These are phyloP conservation scores for Prillingera fragicola DNA, from an alignment of 1,284 basidiomycete genomes.

Conservation along the genomic window DNA sequence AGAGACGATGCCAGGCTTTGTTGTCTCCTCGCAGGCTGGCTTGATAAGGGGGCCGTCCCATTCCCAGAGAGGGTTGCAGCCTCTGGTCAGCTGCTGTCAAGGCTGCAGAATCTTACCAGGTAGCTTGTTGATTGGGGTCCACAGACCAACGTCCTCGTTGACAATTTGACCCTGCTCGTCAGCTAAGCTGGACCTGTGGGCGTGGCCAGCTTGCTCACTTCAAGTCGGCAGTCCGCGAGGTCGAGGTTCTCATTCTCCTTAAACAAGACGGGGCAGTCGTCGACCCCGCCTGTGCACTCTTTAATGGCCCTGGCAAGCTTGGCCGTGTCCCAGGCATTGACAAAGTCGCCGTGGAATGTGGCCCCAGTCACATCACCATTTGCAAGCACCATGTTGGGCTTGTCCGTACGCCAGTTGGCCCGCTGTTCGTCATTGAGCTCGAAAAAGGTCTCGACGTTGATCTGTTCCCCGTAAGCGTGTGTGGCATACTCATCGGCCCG, in stretches of 20 bases:
- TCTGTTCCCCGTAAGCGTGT: no score
- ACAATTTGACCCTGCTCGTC: conserved; percentile 12
- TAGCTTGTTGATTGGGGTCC: conserved; percentile 4
- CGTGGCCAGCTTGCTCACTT: neutral
- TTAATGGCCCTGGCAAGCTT: conserved; percentile 43
- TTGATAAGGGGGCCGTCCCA: conserved; percentile 6
- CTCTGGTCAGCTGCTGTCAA: no score
- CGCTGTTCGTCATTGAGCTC: conserved; percentile 1
- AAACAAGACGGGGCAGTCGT: no score
- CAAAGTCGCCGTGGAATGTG: conserved; percentile 47
- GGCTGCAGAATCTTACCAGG: no score
- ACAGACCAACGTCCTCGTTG: conserved; percentile 10
- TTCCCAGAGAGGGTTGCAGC: conserved; percentile 17
- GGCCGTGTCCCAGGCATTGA: conserved; percentile 45
- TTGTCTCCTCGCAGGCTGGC: no score
- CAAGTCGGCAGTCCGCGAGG: no score
- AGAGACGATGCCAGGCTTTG: no score
- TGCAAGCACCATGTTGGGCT: conserved; percentile 15
- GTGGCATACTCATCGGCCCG: no score
- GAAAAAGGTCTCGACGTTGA: conserved; percentile 36
- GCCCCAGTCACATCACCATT: conserved; percentile 48
- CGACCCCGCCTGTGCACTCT: conserved; percentile 30
- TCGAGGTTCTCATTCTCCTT: no score
- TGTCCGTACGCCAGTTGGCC: neutral
- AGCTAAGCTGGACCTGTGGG: no score